Evolutionary conservation across 2,329 filamentous ascomycete genomes (phyloP), one percentile per base, ranked within the genome.

Genomic region (Fusarium pseudocircinatum): DNA sequence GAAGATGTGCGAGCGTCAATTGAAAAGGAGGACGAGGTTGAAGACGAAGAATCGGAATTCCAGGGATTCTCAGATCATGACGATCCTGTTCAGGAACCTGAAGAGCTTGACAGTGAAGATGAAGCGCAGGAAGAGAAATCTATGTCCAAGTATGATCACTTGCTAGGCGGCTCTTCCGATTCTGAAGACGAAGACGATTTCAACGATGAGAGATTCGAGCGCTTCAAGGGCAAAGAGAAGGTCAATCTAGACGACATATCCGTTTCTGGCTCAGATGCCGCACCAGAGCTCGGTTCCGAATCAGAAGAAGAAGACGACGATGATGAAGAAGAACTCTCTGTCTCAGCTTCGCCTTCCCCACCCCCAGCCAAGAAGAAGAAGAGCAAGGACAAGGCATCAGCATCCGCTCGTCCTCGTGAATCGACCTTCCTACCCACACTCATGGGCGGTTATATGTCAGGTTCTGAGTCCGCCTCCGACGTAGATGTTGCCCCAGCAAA

Each of bases 391-490:
- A 70, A 70, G 42, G 61, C 49, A 7, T 42, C 67, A 16, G 50
- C 54, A 9, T 36, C 72, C 20, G 50, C 67, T 26, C 72, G 70
- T 4, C 68, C 73, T 3, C 75, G 72, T 46, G 82, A 82, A 61
- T 89, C 92, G 1, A 89, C 89, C 1, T 94, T 95, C 79, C 84
- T 96, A 4, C 94, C 94, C 0, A 90, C 91, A 3, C 87, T 96
- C 22, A 94, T 94, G 87, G 92, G 91, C 26, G 93, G 93, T 63
- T 97, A 96, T 83, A 88, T 94, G 76, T 94, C 93, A 5, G 93
- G 92, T 52, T 93, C 91, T 14, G 93, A 94, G 75, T 90, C 88
- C 1, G 89, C 88, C 12, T 93, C 91, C 0, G 91, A 93, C 71
- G 84, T 93, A 28, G 93, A 94, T 59, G 81, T 86, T 4, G 88